phyloP scores from a whole-genome alignment of 1,139 yeast genomes.

The Zygosaccharomyces sapae region DNA sequence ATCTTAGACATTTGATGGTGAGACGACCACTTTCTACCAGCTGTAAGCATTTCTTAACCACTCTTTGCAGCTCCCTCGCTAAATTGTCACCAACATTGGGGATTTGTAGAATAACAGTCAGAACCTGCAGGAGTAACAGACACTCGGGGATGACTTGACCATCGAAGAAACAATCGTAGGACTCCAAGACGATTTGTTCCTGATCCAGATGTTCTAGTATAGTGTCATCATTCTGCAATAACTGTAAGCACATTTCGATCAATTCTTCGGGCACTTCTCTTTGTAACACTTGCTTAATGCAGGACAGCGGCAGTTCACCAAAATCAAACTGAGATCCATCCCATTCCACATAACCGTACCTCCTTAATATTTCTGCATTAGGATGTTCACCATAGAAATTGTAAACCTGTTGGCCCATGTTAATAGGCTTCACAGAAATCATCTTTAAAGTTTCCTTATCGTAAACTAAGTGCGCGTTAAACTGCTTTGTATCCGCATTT shows the following conservation, averaged over 20 bases:
- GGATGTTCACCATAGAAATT: conserved; percentile 91
- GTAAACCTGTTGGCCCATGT: conserved; percentile 67
- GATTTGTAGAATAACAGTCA: conserved; percentile 22
- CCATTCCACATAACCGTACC: conserved; percentile 86
- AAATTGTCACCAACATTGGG: conserved; percentile 17
- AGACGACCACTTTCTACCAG: conserved; percentile 33
- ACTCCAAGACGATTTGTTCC: conserved; percentile 51
- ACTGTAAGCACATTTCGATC: conserved; percentile 29
- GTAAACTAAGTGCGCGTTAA: conserved; percentile 68
- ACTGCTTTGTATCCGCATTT: conserved; percentile 76
- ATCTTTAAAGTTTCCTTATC: conserved; percentile 51
- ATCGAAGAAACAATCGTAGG: conserved; percentile 57
- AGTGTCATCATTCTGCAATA: conserved; percentile 33
- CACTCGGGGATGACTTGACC: conserved; percentile 59
- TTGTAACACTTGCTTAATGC: conserved; percentile 36
- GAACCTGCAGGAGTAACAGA: conserved; percentile 48
- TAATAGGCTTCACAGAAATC: conserved; percentile 62
- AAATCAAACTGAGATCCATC: conserved; percentile 74
- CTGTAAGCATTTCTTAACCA: conserved; percentile 36
- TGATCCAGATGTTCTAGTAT: conserved; percentile 43
- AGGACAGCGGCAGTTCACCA: conserved; percentile 60
- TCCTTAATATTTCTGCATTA: conserved; percentile 77
- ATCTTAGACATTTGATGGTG: conserved; percentile 25
- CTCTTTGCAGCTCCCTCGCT: conserved; percentile 17
- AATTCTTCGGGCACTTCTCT: conserved; percentile 33